Percentiles rank a stretch among this genome's conserved stretches.
Evolutionary conservation across 768 basidiomycete species (phyloP).

Genomic region (Boletus coccyginus): DNA sequence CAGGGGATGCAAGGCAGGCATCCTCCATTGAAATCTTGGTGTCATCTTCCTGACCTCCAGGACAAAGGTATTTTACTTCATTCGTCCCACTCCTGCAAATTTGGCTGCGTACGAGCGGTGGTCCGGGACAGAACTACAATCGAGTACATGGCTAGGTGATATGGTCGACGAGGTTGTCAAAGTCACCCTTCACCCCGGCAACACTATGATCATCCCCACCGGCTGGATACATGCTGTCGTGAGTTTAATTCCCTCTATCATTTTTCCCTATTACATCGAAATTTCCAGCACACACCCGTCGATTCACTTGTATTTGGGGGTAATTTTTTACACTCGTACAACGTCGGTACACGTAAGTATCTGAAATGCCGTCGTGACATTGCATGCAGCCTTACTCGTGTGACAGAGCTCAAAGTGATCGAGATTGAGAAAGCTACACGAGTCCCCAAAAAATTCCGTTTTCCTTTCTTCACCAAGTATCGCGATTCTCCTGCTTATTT

Average conservation of each 20-base stretch:
- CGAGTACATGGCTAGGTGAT: constrained; percentile 87
- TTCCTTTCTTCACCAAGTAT: constrained; percentile 78
- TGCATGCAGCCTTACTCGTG: constrained; percentile 9
- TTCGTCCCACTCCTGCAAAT: constrained; percentile 83
- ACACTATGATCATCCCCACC: constrained; percentile 92
- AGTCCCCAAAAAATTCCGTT: constrained; percentile 90
- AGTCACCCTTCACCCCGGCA: constrained; percentile 70
- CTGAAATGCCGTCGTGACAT: neutral
- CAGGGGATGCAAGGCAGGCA: constrained; percentile 71
- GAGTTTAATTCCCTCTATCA: constrained; percentile 28
- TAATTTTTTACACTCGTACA: constrained; percentile 94
- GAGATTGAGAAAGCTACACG: constrained; percentile 91
- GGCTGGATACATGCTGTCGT: constrained; percentile 99
- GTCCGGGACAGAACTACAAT: constrained; percentile 91
- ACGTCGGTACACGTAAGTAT: constrained; percentile 76
- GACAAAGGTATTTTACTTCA: constrained; percentile 89
- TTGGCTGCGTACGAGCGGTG: constrained; percentile 88
- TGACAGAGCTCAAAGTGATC: constrained; percentile 77
- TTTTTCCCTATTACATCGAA: constrained; percentile 1
- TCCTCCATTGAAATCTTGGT: neutral
- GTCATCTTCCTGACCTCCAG: neutral
- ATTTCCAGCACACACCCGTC: constrained; percentile 73
- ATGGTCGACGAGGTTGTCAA: constrained; percentile 89
- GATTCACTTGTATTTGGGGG: constrained; percentile 97
- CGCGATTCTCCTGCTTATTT: constrained; percentile 21